Evolutionary conservation across 441 rosid species (phyloP).

Genomic region (Jatropha podagrica): DNA sequence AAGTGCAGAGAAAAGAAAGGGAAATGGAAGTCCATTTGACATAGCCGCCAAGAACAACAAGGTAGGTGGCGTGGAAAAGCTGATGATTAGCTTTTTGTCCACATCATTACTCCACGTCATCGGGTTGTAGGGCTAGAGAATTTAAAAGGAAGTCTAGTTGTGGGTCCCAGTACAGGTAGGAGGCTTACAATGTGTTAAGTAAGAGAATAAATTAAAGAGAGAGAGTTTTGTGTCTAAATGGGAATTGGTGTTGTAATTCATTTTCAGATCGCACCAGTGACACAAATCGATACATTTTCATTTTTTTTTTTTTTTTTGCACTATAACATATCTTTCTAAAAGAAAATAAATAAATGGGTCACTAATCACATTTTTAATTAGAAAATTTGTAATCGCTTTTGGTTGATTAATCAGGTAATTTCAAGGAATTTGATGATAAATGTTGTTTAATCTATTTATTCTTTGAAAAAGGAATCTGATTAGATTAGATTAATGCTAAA

Average conservation of each 20-base stretch:
- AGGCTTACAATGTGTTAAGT: slow-evolving; percentile 39
- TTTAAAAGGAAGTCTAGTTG: slow-evolving; percentile 10
- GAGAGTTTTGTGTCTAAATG: slow-evolving; percentile 11
- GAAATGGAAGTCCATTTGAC: not conserved
- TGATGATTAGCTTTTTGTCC: slow-evolving; percentile 51
- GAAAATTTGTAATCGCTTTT: not conserved
- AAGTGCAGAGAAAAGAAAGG: not conserved
- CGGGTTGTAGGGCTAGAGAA: slow-evolving; percentile 10
- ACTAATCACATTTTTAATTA: slow-evolving; percentile 7
- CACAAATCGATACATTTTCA: not conserved
- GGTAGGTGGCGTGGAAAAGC: slow-evolving; percentile 53
- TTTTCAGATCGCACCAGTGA: slow-evolving; percentile 21
- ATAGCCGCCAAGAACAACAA: slow-evolving; percentile 31
- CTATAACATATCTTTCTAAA: slow-evolving; percentile 3
- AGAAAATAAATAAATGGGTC: slow-evolving; percentile 19
- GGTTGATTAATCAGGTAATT: slow-evolving; percentile 23
- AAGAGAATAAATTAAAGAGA: slow-evolving; percentile 18
- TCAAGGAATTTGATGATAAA: not conserved
- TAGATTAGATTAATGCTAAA: slow-evolving; percentile 20
- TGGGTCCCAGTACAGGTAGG: slow-evolving; percentile 40
- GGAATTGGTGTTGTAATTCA: not conserved
- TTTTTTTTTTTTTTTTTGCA: not conserved
- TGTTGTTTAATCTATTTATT: slow-evolving; percentile 23
- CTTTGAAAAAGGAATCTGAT: slow-evolving; percentile 48
- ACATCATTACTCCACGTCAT: slow-evolving; percentile 55